Conservation (phyloP, 1,284 basidiomycete genomes). For the Cutaneotrichosporon mucoides region DNA sequence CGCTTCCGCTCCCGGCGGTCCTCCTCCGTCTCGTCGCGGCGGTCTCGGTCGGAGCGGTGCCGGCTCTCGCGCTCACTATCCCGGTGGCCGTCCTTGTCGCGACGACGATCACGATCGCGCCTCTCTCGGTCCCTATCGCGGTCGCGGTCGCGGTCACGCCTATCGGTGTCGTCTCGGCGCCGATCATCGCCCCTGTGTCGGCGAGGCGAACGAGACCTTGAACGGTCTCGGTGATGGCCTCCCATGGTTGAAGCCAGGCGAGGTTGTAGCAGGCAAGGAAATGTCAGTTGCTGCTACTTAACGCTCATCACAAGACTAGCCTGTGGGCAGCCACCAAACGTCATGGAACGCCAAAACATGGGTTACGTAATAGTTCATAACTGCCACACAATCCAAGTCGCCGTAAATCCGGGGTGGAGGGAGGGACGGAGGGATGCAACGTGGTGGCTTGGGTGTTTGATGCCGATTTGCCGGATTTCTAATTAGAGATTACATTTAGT, state of each 20-base stretch:
- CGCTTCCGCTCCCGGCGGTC: conserved; percentile 26
- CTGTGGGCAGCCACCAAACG: not conserved
- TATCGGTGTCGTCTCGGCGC: not conserved
- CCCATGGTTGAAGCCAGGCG: not conserved
- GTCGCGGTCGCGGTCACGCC: not conserved
- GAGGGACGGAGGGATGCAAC: not conserved
- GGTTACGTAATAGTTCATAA: not conserved
- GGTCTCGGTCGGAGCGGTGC: not conserved
- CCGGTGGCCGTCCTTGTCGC: not conserved
- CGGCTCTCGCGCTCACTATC: too few species aligned
- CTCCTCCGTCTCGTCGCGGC: conserved; percentile 21
- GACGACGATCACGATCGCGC: not conserved
- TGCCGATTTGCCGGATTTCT: too few species aligned
- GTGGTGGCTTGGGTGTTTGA: too few species aligned
- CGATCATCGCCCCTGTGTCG: not conserved
- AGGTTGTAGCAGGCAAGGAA: too few species aligned
- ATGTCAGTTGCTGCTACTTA: too few species aligned
- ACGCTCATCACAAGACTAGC: too few species aligned
- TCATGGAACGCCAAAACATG: not conserved
- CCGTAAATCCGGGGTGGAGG: not conserved
- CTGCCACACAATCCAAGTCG: too few species aligned
- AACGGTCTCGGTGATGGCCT: not conserved
- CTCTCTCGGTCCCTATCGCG: not conserved
- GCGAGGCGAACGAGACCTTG: conserved; percentile 1
- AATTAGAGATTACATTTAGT: too few species aligned